Evolutionary conservation across 1,139 yeast species (phyloP), one percentile per base, ranked within the genome.

Genomic region (Arxiozyma telluris): DNA sequence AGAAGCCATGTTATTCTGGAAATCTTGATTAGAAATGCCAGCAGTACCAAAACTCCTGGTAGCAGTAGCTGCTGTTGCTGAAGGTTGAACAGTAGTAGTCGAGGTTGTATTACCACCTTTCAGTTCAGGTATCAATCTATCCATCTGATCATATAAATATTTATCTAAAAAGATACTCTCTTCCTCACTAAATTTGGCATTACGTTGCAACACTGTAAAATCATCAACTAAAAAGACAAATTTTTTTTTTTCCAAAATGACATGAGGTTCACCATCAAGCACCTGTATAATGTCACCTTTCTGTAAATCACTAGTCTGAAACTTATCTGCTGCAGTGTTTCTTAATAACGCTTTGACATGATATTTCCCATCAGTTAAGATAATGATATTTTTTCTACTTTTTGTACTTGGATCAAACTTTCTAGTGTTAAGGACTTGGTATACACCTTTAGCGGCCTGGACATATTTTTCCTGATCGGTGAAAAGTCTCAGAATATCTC

Each of bases 341-440:
- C 84, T 84, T 60, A 84, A 75, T 51, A 85, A 77, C 1, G 87
- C 87, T 62, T 85, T 87, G 55, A 82, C 75, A 45, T 77, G 74
- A 66, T 76, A 82, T 22, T 70, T 71, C 27, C 93, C 91, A 69
- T 85, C 94, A 53, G 81, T 80, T 53, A 85, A 68, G 71, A 84
- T 63, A 41, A 68, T 63, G 39, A 68, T 56, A 54, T 64, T 65
- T 57, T 67, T 67, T 52, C 66, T 64, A 46, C 59, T 65, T 39
- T 60, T 58, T 44, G 63, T 64, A 22, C 58, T 58, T 21, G 61
- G 58, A 51, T 68, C 71, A 22, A 64, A 55, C 56, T 68, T 68
- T 53, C 69, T 63, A 20, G 67, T 64, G 52, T 68, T 66, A 49
- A 58, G 61, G 49, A 66, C 63, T 53, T 68, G 71, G 52, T 64